Base-by-base conservation (phyloP, 352 stramenopile genomes). In the Globisporangium apiculatum region DNA sequence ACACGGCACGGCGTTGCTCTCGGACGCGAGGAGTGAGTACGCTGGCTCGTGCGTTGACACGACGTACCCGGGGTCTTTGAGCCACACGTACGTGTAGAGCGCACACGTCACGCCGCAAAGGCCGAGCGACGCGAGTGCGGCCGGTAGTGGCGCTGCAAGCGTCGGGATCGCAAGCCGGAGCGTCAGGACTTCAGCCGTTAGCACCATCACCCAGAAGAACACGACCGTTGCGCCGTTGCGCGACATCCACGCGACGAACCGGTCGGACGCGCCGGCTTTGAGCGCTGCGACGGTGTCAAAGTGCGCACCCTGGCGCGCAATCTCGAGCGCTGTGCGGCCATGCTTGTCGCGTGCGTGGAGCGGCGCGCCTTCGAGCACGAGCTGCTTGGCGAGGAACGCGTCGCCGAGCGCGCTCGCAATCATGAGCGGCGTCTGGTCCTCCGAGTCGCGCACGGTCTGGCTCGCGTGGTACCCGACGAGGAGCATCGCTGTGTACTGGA, bases 361-460 rank as follows among this genome's bases (percentile, higher is more conserved):
- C 7, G 81, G 82, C 14, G 81, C 79, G 42, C 81, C 83, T 76
- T 94, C 83, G 9, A 94, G 65, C 15, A 94, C 83, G 7, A 94
- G 75, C 55, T 94, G 83, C 66, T 94, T 94, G 31, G 80, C 75
- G 15, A 94, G 61, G 51, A 91, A 94, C 0, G 83, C 67, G 53
- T 94, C 83, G 35, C 83, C 83, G 0, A 94, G 57, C n/a, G 83
- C 82, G 36, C 71, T 78, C 11, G 83, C 83, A 52, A 94, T 90
- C 83, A 94, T 94, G 5, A 94, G 64, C 31, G 83, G 66, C 35
- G 83, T 94, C 56, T 94, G 83, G 17, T 77, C 67, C 66, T 91
- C 81, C 6, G 79, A 77, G 52, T 93, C 83, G 35, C 78, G 75
- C 38, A 82, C 66, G 8, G 52, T 43, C 63, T 83, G 72, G 62